Base-by-base conservation (phyloP, 257 asterid species). In the Gentiana dahurica region DNA sequence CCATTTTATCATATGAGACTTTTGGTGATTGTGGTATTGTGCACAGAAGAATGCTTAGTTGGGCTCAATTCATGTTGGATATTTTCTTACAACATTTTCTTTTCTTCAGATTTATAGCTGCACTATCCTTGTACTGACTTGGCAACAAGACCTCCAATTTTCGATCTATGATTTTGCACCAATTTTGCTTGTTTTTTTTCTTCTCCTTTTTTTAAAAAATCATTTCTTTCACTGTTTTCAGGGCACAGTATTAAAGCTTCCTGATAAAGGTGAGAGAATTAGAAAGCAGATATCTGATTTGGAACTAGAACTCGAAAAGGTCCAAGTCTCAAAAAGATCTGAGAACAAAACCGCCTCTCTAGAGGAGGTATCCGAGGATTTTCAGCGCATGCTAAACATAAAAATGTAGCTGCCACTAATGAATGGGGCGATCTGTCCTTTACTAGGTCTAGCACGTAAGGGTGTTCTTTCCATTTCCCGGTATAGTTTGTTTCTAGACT, bases 261-360 rank as follows among this genome's bases (percentile, higher is more conserved):
- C 96, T 15, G 98, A 90, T 67, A 82, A 72, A 49, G 98, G 98
- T 56, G 81, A 74, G 72, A 91, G 69, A 54, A 54, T 91, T 68
- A 67, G 69, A 33, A 79, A 61, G 61, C 89, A 81, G 60, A 79
- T 91, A 68, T 71, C 72, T 68, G 68, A 79, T 33, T 71, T 82
- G 73, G 55, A 60, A 3, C 66, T 48, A 69, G 80, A 79, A 71
- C 89, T 87, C 44, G 64, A 78, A 11, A 68, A 59, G 56, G n/a
- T 78, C 63, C 68, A 61, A 56, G 45, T 66, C 63, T 60, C 69
- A 10, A 81, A 75, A 12, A 66, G 66, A 37, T 60, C 12, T 55
- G 64, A 64, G 63, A 60, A 65, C 12, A 70, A 74, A 5, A 61
- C 59, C 3, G 66, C 74, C 55, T 75, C 75, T 52, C 47, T 79